These are phyloP conservation scores for Eucalyptus polybractea DNA, from an alignment of 345 rosid genomes.

Conservation along the genomic window DNA sequence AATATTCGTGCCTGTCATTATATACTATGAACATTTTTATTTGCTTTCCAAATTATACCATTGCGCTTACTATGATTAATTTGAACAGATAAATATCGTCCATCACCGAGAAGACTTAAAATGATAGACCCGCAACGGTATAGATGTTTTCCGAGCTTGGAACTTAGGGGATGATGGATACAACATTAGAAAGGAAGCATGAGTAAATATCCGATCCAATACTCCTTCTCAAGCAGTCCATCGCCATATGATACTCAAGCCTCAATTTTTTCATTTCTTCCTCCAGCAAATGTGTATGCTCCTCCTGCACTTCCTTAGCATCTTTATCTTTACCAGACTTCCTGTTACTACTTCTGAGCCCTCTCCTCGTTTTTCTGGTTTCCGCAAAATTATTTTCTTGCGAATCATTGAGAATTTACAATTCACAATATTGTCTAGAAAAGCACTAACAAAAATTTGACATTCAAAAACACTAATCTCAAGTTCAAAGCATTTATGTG, in stretches of 20 bases:
- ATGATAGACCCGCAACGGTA: neutral
- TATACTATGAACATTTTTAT: neutral
- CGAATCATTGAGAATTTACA: neutral
- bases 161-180: neutral
- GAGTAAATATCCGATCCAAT: neutral
- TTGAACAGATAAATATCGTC: neutral
- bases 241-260: conserved; percentile 19
- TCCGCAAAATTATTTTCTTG: neutral
- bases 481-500: conserved; percentile 1
- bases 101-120: neutral
- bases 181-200: neutral
- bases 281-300: conserved; percentile 3
- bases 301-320: neutral
- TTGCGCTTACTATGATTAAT: neutral
- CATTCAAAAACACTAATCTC: conserved; percentile 17
- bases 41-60: neutral
- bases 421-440: neutral
- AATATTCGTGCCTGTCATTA: neutral
- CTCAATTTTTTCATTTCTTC: conserved; percentile 32
- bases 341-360: neutral
- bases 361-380: neutral
- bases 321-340: conserved; percentile 2
- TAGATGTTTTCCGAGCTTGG: neutral
- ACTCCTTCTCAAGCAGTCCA: neutral
- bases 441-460: neutral